Percentiles rank a stretch among this genome's conserved stretches.
Conservation (phyloP, 305 asterid genomes). For the Fraxinus latifolia region DNA sequence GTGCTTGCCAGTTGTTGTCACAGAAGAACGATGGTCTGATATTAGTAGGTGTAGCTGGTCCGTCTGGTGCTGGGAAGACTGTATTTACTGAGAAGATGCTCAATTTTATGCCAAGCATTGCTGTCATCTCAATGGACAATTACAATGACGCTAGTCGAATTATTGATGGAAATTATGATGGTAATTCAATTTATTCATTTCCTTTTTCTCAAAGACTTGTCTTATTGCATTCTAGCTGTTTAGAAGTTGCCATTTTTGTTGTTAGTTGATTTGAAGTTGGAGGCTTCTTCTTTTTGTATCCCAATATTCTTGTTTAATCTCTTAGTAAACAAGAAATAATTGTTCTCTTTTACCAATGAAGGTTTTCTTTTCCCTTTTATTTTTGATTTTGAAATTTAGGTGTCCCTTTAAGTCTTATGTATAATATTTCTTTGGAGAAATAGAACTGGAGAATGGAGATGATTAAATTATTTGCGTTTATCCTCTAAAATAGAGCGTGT, state of each 20-base stretch:
- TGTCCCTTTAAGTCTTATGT: background rate
- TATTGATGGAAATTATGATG: conserved; percentile 94
- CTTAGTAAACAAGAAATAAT: background rate
- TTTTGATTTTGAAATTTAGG: background rate
- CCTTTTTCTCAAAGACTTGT: conserved; percentile 2
- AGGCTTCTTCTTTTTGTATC: background rate
- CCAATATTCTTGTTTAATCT: background rate
- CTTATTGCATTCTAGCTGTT: conserved; percentile 6
- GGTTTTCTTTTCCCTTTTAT: background rate
- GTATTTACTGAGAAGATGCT: conserved; percentile 86
- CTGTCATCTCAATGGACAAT: conserved; percentile 96
- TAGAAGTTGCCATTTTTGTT: conserved; percentile 22
- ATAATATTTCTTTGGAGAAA: background rate
- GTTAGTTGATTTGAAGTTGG: background rate
- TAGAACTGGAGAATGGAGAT: conserved; percentile 3
- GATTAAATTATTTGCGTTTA: background rate
- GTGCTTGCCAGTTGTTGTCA: conserved; percentile 83
- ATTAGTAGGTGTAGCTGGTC: conserved; percentile 89
- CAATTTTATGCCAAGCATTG: conserved; percentile 88
- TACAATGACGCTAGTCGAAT: conserved; percentile 94
- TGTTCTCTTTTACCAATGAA: background rate
- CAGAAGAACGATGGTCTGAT: conserved; percentile 87
- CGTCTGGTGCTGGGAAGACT: conserved; percentile 99
- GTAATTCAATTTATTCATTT: conserved; percentile 34
- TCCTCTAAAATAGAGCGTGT: background rate